Percentiles rank a stretch among this genome's conserved stretches.
phyloP scores from a whole-genome alignment of 192 early-diverging fungal species.

The Umbelopsis vinacea region DNA sequence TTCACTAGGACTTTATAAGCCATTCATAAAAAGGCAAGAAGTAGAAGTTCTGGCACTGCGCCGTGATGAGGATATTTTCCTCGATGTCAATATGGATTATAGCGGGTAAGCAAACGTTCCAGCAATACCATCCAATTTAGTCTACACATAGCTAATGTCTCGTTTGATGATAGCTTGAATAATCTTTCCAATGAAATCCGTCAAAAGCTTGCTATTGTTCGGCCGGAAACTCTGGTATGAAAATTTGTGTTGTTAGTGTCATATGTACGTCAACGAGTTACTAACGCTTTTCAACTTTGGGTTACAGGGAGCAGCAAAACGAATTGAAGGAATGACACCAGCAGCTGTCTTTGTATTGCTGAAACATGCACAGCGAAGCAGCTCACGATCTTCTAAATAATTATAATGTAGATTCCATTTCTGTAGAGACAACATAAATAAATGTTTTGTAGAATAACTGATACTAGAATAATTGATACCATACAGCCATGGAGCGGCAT shows the following conservation, averaged over 20 bases:
- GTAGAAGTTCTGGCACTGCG: slow-evolving; percentile 64
- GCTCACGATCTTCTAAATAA: neutral
- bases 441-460: too few relatives aligned
- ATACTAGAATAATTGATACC: too few relatives aligned
- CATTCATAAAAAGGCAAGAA: slow-evolving; percentile 68
- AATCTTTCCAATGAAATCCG: slow-evolving; percentile 62
- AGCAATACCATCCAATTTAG: neutral
- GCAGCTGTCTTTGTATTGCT: slow-evolving; percentile 72
- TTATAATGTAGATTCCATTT: neutral
- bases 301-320: slow-evolving; percentile 70
- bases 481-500: too few relatives aligned
- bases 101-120: slow-evolving; percentile 40
- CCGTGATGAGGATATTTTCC: slow-evolving; percentile 66
- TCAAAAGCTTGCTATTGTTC: slow-evolving; percentile 52
- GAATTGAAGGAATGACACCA: slow-evolving; percentile 82
- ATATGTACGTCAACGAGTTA: neutral
- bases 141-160: neutral
- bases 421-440: neutral
- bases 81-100: slow-evolving; percentile 72
- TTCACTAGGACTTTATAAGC: slow-evolving; percentile 58
- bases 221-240: slow-evolving; percentile 61
- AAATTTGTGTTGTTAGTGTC: neutral
- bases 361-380: slow-evolving; percentile 55
- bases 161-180: slow-evolving; percentile 42
- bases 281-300: slow-evolving; percentile 24